These are phyloP conservation scores for Mycosarcoma maydis DNA, from an alignment of 1,284 basidiomycete species.

Conservation along the genomic window DNA sequence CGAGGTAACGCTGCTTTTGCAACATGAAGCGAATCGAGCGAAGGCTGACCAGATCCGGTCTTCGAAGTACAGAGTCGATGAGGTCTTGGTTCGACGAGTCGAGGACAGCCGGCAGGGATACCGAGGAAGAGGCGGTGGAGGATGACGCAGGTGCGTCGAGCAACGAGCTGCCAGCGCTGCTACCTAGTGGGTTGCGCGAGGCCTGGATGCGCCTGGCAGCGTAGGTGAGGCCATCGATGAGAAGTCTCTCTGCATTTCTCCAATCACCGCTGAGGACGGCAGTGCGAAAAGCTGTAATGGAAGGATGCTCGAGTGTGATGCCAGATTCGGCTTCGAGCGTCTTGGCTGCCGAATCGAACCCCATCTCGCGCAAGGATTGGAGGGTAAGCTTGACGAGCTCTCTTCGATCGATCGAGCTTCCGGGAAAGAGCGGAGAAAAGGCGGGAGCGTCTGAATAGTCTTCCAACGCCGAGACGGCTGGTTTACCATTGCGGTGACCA, in stretches of 20 bases:
- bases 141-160: constrained; percentile 15
- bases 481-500: constrained; percentile 24
- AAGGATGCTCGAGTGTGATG: constrained; percentile 80
- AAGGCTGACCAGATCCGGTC: constrained; percentile 39
- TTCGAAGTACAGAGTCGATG: constrained; percentile 50
- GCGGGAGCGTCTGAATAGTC: constrained; percentile 20
- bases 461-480: constrained; percentile 1
- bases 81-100: constrained; percentile 20
- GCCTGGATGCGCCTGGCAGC: constrained; percentile 38
- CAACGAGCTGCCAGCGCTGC: neutral
- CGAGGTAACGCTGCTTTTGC: constrained; percentile 93
- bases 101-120: constrained; percentile 6
- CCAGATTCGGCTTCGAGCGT: constrained; percentile 92
- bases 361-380: constrained; percentile 89
- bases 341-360: constrained; percentile 89
- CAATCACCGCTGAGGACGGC: constrained; percentile 86
- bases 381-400: constrained; percentile 90
- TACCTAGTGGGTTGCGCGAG: constrained; percentile 7
- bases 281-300: constrained; percentile 82
- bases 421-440: constrained; percentile 33
- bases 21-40: constrained; percentile 82
- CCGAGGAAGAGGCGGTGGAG: constrained; percentile 20
- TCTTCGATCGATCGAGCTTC: constrained; percentile 73
- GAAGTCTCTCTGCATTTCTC: constrained; percentile 79
- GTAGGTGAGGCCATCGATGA: constrained; percentile 70